Percentiles rank a stretch among this genome's conserved stretches.
Evolutionary conservation across 257 asterid species (phyloP).

Genomic region (Fraxinus quadrangulata): DNA sequence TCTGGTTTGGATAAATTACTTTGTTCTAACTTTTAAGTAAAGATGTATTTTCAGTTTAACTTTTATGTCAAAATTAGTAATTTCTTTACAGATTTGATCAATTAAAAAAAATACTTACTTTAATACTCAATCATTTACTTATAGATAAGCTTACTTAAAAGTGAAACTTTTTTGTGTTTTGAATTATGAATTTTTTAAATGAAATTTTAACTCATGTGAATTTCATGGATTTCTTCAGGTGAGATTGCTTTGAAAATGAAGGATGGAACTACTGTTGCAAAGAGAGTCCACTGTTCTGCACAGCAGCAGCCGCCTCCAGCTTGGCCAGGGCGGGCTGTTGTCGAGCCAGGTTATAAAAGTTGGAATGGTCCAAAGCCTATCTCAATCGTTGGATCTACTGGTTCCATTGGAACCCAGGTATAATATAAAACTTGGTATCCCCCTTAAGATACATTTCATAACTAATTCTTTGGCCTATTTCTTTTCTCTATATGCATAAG

Average conservation of each 20-base stretch:
- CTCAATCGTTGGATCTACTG: constrained; percentile 93
- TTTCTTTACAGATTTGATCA: neutral
- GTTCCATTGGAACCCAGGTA: constrained; percentile 99
- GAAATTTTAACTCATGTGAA: neutral
- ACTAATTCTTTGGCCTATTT: neutral
- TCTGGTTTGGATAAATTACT: neutral
- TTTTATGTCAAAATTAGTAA: neutral
- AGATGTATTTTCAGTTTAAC: neutral
- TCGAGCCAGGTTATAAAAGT: constrained; percentile 56
- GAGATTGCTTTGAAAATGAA: constrained; percentile 63
- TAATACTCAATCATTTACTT: neutral
- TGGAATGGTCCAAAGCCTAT: constrained; percentile 99
- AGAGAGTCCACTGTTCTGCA: constrained; percentile 67
- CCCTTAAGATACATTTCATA: neutral
- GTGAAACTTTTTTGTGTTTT: neutral
- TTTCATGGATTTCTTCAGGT: constrained; percentile 46
- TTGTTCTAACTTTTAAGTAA: neutral
- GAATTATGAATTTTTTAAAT: constrained; percentile 23
- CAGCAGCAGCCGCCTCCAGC: constrained; percentile 75
- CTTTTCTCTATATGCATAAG: constrained; percentile 4
- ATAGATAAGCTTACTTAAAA: neutral
- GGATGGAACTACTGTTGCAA: constrained; percentile 47
- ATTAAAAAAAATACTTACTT: neutral
- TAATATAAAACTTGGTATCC: constrained; percentile 4
- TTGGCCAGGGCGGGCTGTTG: constrained; percentile 92